Evolutionary conservation across 345 rosid species (phyloP), one percentile per base, ranked within the genome.

Genomic region (Populus davidiana): DNA sequence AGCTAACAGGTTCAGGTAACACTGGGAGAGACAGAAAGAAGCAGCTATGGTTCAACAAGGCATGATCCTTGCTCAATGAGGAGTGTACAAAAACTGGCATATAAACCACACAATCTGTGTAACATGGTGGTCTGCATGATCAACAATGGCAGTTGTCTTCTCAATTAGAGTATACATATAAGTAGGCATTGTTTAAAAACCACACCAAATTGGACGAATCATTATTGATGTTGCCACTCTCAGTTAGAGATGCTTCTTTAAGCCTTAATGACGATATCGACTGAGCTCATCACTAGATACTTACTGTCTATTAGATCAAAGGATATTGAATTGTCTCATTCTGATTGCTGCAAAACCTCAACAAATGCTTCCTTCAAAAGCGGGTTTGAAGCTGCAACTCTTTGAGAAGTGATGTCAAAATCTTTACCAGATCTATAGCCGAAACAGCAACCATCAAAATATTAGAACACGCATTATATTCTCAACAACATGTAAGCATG

Each of bases 351-450:
- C 90, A 93, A 83, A 63, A 87, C 91, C 85, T 92, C 89, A 12
- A 88, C 86, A 79, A 96, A 93, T 67, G 88, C 83, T 77, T 89
- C 97, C 88, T 89, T 93, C 66, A 93, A 83, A 59, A 66, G 83
- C 41, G 88, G 89, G 82, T 93, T 96, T 41, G 99, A 96, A 44
- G 97, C 97, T 1, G 99, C 99, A 9, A 92, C 88, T 81, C 97
- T 86, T 71, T 89, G 93, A 69, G 89, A 81, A 27, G 93, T 88
- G 83, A 93, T 92, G 89, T 94, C 89, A 69, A 96, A 88, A 41
- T 94, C 97, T 81, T 86, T 82, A 77, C 99, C 98, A 31, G 96
- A 92, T 75, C 98, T 96, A 92, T 23, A 82, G 27, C 35, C 79
- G 78, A 81, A 81, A 75, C 61, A 71, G 29, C 23, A 61, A 29